Evolutionary conservation across 1,139 yeast genomes (phyloP).

Genomic region (Taphrina sp.): DNA sequence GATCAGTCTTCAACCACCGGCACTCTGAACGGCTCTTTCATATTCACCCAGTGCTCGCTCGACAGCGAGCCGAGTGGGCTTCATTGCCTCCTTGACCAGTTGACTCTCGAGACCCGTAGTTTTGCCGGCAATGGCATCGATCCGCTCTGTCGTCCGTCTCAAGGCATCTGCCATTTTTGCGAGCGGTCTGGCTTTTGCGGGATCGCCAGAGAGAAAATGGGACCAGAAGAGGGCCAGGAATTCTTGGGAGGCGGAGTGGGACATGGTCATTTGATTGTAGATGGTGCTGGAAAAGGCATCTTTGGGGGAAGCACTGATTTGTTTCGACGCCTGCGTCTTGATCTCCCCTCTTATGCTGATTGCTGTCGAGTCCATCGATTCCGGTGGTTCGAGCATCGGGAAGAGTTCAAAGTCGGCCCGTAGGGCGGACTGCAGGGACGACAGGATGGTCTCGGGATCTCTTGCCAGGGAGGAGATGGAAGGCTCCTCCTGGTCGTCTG

Average conservation of each 20-base stretch:
- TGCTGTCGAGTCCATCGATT: slow-evolving; percentile 24
- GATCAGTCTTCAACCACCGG: too few relatives aligned
- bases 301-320: slow-evolving; percentile 15
- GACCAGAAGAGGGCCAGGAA: slow-evolving; percentile 70
- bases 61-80: slow-evolving; percentile 47
- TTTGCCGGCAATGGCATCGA: slow-evolving; percentile 45
- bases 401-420: slow-evolving; percentile 3
- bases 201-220: slow-evolving; percentile 59
- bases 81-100: slow-evolving; percentile 38
- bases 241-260: slow-evolving; percentile 67
- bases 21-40: slow-evolving; percentile 43
- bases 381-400: slow-evolving; percentile 5
- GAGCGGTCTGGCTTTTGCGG: slow-evolving; percentile 38
- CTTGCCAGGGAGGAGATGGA: background rate
- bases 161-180: slow-evolving; percentile 46
- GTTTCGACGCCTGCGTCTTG: slow-evolving; percentile 2
- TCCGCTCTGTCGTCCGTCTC: slow-evolving; percentile 51
- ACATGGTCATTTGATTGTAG: slow-evolving; percentile 23
- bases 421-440: background rate
- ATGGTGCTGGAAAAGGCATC: slow-evolving; percentile 22
- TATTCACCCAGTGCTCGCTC: slow-evolving; percentile 47
- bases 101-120: slow-evolving; percentile 20
- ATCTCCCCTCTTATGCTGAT: slow-evolving; percentile 6
- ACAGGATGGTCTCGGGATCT: background rate
- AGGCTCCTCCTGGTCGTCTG: background rate